A percentile compares a stretch with the other conserved stretches of the same genome.
Evolutionary conservation across 2,329 filamentous ascomycete species (phyloP).

Genomic region (Aspergillus ochraceoroseus): DNA sequence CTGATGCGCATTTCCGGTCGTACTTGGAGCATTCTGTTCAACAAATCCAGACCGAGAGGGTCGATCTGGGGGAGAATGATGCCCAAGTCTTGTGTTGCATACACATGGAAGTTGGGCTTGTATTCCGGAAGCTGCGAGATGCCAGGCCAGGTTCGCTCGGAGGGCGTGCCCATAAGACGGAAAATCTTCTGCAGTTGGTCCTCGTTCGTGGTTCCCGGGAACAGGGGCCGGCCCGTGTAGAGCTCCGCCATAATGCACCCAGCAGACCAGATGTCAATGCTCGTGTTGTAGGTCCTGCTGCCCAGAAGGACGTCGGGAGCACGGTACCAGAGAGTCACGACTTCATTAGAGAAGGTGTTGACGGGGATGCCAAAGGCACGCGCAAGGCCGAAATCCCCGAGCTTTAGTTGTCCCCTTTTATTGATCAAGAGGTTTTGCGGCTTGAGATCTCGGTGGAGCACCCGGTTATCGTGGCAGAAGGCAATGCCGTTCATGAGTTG

Average conservation of each 20-base stretch:
- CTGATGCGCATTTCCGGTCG: slow-evolving; percentile 87
- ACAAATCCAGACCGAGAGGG: slow-evolving; percentile 74
- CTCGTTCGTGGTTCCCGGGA: slow-evolving; percentile 96
- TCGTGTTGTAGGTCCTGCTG: slow-evolving; percentile 96
- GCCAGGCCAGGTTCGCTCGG: slow-evolving; percentile 90
- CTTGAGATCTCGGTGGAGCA: slow-evolving; percentile 91
- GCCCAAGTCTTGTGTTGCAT: slow-evolving; percentile 83
- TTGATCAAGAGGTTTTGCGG: slow-evolving; percentile 97
- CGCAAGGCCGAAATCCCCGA: slow-evolving; percentile 90
- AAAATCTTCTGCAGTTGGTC: slow-evolving; percentile 97
- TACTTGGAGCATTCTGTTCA: slow-evolving; percentile 87
- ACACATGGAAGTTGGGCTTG: slow-evolving; percentile 91
- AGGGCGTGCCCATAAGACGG: slow-evolving; percentile 95
- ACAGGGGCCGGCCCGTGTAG: slow-evolving; percentile 92
- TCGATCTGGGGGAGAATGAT: slow-evolving; percentile 89
- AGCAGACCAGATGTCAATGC: slow-evolving; percentile 98
- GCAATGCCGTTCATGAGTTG: slow-evolving; percentile 93
- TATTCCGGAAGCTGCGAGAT: slow-evolving; percentile 97
- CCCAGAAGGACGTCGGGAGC: slow-evolving; percentile 93
- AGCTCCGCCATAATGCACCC: slow-evolving; percentile 99
- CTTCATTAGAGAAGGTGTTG: slow-evolving; percentile 97
- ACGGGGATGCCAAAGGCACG: slow-evolving; percentile 95
- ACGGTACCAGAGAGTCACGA: slow-evolving; percentile 96
- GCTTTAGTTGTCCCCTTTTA: slow-evolving; percentile 79
- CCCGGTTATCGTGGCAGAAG: slow-evolving; percentile 95